phyloP scores from a whole-genome alignment of 2,329 filamentous ascomycete genomes.

The Elsinoe necatrix region DNA sequence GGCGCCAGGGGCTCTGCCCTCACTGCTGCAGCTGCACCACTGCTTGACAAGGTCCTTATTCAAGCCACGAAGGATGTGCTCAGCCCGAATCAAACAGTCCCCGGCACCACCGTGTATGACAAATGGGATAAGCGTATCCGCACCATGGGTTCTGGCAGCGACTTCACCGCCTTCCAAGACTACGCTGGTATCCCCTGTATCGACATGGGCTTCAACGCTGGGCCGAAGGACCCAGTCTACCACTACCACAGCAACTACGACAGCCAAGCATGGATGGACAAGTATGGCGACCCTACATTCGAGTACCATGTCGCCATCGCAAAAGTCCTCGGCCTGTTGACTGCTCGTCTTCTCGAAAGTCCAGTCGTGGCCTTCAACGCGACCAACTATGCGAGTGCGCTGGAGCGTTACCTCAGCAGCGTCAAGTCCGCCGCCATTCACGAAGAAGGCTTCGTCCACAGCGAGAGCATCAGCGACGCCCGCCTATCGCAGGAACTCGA shows the following conservation, averaged over 20 bases:
- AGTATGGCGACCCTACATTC: slow-evolving; percentile 59
- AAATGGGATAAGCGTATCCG: slow-evolving; percentile 47
- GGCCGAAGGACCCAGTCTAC: slow-evolving; percentile 45
- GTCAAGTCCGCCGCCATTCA: slow-evolving; percentile 28
- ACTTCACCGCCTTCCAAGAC: slow-evolving; percentile 47
- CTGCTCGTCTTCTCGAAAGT: slow-evolving; percentile 39
- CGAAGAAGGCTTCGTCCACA: slow-evolving; percentile 38
- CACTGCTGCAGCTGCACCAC: slow-evolving; percentile 57
- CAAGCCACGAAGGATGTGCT: slow-evolving; percentile 56
- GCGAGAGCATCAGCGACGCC: neutral
- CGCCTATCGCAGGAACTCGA: slow-evolving; percentile 32
- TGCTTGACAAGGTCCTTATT: slow-evolving; percentile 65
- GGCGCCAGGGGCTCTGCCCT: slow-evolving; percentile 60
- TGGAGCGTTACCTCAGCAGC: slow-evolving; percentile 36
- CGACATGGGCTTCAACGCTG: slow-evolving; percentile 38
- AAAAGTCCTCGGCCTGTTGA: slow-evolving; percentile 38
- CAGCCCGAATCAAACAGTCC: slow-evolving; percentile 60
- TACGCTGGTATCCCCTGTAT: slow-evolving; percentile 43
- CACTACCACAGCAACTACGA: slow-evolving; percentile 83
- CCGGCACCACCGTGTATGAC: slow-evolving; percentile 62
- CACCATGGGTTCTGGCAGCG: slow-evolving; percentile 46
- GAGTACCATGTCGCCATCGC: slow-evolving; percentile 48
- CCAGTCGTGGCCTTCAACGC: slow-evolving; percentile 41
- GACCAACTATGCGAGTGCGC: slow-evolving; percentile 37
- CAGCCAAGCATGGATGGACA: slow-evolving; percentile 75